These are phyloP conservation scores for Cardamine resedifolia DNA, from an alignment of 345 rosid species.

Conservation along the genomic window DNA sequence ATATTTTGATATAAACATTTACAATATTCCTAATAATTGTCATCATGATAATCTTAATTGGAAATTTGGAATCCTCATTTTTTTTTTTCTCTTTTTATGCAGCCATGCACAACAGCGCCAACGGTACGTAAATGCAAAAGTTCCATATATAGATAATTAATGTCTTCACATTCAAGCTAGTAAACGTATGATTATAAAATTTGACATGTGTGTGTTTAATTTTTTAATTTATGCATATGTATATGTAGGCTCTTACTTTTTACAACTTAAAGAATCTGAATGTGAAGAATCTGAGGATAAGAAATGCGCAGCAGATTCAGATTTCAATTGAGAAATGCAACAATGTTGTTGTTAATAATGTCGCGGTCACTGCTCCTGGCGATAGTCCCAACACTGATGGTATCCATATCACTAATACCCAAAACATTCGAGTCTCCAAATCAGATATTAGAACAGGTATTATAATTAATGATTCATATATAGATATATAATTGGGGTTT, in stretches of 20 bases:
- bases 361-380: conserved; percentile 51
- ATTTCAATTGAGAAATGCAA: conserved; percentile 53
- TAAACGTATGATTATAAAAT: conserved; percentile 42
- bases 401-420: conserved; percentile 66
- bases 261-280: conserved; percentile 49
- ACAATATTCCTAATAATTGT: not conserved
- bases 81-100: conserved; percentile 35
- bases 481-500: conserved; percentile 45
- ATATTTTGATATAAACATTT: not conserved
- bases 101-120: conserved; percentile 89
- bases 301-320: conserved; percentile 77
- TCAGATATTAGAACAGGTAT: conserved; percentile 66
- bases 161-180: conserved; percentile 43
- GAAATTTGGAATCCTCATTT: not conserved
- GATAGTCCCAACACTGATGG: conserved; percentile 93
- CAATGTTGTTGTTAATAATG: conserved; percentile 47
- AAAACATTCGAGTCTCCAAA: conserved; percentile 52
- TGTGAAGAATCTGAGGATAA: conserved; percentile 52
- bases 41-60: conserved; percentile 6
- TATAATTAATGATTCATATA: conserved; percentile 46
- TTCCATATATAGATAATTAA: conserved; percentile 18
- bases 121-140: conserved; percentile 52
- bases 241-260: conserved; percentile 75
- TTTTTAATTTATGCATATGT: conserved; percentile 11
- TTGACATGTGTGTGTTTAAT: conserved; percentile 28